These are phyloP conservation scores for Platanthera guangdongensis DNA, from an alignment of 106 monocot species.

Conservation along the genomic window DNA sequence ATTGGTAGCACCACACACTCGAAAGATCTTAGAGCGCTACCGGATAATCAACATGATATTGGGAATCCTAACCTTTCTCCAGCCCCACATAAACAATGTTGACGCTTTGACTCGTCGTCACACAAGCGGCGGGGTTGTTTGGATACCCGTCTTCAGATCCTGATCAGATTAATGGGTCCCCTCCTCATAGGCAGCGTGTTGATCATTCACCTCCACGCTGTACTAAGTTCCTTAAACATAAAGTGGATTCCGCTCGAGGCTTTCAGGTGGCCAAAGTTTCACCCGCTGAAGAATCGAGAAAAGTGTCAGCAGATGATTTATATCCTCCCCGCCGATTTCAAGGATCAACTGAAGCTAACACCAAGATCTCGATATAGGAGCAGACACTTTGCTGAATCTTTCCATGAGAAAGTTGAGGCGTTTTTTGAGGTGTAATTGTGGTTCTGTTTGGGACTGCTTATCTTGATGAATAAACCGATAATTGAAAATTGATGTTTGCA, in stretches of 20 bases:
- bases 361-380: no score
- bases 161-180: constrained; percentile 6
- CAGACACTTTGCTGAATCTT: no score
- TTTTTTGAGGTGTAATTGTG: no score
- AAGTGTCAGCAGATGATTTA: background rate
- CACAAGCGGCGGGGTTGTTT: constrained; percentile 22
- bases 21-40: no score
- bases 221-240: background rate
- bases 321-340: background rate
- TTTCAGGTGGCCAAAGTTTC: background rate
- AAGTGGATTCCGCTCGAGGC: background rate
- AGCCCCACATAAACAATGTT: background rate
- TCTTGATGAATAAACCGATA: no score
- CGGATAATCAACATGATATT: background rate
- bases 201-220: constrained; percentile 13
- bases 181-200: constrained; percentile 29
- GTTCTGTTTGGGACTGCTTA: no score
- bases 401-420: no score
- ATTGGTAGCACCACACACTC: no score
- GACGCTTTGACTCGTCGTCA: no score
- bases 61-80: background rate
- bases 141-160: constrained; percentile 36
- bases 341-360: background rate
- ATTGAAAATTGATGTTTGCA: no score
- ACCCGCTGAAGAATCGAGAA: background rate